These are phyloP conservation scores for Pseudocercospora fuligena DNA, from an alignment of 2,329 filamentous ascomycete species.

Conservation along the genomic window DNA sequence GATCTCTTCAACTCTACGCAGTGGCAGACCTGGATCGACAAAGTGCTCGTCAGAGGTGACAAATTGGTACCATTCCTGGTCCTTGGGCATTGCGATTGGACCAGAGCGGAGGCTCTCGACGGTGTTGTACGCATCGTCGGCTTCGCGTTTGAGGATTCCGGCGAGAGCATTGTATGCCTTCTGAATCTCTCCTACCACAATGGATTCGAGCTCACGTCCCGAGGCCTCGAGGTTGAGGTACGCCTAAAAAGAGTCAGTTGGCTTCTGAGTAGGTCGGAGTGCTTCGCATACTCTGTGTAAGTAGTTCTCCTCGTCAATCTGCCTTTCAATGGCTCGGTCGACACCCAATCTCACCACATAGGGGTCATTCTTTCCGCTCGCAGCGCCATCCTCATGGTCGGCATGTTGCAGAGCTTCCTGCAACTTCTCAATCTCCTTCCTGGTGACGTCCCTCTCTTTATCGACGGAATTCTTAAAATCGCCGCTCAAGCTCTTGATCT, in stretches of 20 bases:
- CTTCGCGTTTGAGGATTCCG: slow-evolving; percentile 87
- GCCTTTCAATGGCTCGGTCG: slow-evolving; percentile 86
- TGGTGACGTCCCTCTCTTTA: slow-evolving; percentile 87
- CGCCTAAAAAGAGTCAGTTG: slow-evolving; percentile 61
- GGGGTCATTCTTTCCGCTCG: slow-evolving; percentile 86
- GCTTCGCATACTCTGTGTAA: slow-evolving; percentile 73
- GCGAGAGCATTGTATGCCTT: slow-evolving; percentile 96
- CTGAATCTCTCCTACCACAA: slow-evolving; percentile 96
- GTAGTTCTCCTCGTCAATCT: slow-evolving; percentile 97
- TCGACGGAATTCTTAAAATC: slow-evolving; percentile 98
- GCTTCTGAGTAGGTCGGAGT: background rate
- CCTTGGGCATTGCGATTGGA: slow-evolving; percentile 90
- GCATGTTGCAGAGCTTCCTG: slow-evolving; percentile 80
- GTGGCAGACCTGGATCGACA: slow-evolving; percentile 79
- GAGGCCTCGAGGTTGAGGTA: slow-evolving; percentile 94
- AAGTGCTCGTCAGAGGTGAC: slow-evolving; percentile 82
- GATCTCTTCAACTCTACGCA: slow-evolving; percentile 80
- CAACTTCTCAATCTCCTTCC: slow-evolving; percentile 77
- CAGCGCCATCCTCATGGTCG: slow-evolving; percentile 74
- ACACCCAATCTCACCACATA: slow-evolving; percentile 85
- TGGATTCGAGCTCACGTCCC: slow-evolving; percentile 91
- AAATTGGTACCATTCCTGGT: slow-evolving; percentile 87
- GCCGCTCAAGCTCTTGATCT: slow-evolving; percentile 89
- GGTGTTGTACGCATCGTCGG: slow-evolving; percentile 76
- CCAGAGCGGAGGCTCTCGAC: slow-evolving; percentile 82